These are phyloP conservation scores for Ilyonectria sp. DNA, from an alignment of 2,329 filamentous ascomycete genomes.

Conservation along the genomic window DNA sequence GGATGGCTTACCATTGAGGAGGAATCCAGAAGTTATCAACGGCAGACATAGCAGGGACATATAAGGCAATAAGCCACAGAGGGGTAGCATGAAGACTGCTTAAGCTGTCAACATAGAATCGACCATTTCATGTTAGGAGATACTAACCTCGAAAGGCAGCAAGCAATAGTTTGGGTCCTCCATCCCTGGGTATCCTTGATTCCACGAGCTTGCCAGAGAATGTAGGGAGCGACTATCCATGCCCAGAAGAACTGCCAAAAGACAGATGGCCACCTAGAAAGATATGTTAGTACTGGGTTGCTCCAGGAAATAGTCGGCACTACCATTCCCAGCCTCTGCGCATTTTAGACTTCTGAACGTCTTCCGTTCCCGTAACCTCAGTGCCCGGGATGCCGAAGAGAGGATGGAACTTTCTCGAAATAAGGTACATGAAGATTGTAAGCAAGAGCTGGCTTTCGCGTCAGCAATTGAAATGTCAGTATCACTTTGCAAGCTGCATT, in stretches of 20 bases:
- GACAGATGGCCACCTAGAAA: slow-evolving; percentile 70
- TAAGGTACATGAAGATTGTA: slow-evolving; percentile 51
- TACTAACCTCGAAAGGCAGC: slow-evolving; percentile 62
- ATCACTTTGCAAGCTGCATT: too few relatives aligned
- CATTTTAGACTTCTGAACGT: slow-evolving; percentile 58
- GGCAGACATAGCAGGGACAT: slow-evolving; percentile 64
- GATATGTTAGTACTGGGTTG: not conserved
- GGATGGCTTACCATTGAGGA: slow-evolving; percentile 70
- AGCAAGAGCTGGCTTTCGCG: too few relatives aligned
- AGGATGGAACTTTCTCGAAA: slow-evolving; percentile 76
- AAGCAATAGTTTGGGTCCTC: slow-evolving; percentile 68
- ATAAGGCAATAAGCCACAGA: slow-evolving; percentile 75
- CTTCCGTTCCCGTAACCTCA: not conserved
- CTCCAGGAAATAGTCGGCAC: slow-evolving; percentile 8
- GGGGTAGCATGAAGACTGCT: slow-evolving; percentile 74
- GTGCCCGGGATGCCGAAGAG: slow-evolving; percentile 73
- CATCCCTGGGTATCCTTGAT: slow-evolving; percentile 68
- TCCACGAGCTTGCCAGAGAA: slow-evolving; percentile 73
- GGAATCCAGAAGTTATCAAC: slow-evolving; percentile 72
- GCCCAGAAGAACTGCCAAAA: slow-evolving; percentile 77
- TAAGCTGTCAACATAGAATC: not conserved
- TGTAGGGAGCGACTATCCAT: slow-evolving; percentile 72
- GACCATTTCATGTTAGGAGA: not conserved
- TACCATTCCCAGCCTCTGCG: slow-evolving; percentile 77
- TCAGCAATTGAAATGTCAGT: too few relatives aligned